Percentiles rank a stretch among this genome's conserved stretches.
Conservation (phyloP, 108 stramenopile species). For the Fragilariopsis cylindrus region DNA sequence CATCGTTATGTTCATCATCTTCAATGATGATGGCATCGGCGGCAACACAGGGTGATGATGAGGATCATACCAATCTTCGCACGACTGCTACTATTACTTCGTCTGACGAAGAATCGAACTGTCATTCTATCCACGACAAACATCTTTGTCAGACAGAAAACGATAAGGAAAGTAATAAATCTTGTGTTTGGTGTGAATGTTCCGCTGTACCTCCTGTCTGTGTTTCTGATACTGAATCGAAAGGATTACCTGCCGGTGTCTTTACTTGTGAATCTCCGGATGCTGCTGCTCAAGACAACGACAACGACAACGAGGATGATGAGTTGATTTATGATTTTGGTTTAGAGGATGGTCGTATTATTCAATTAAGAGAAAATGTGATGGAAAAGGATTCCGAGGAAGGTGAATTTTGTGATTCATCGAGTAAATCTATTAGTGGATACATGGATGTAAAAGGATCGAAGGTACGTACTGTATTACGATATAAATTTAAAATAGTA, state of each 20-base stretch:
- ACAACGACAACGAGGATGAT: not conserved
- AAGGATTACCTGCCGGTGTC: conserved; percentile 46
- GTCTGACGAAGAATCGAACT: not conserved
- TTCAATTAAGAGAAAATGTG: conserved; percentile 14
- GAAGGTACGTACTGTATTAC: conserved; percentile 8
- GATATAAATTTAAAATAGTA: no score
- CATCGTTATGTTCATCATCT: no score
- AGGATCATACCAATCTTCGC: not conserved
- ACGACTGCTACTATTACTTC: not conserved
- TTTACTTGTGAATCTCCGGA: conserved; percentile 46
- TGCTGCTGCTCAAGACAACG: not conserved
- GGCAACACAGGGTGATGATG: no score
- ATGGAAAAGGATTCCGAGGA: conserved; percentile 20
- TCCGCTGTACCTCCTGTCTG: conserved; percentile 55
- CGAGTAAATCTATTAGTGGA: conserved; percentile 47
- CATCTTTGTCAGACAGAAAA: conserved; percentile 4
- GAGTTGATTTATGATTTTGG: conserved; percentile 10
- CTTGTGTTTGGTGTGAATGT: conserved; percentile 60
- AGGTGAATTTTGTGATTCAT: conserved; percentile 36
- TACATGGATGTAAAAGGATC: conserved; percentile 59
- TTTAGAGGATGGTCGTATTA: conserved; percentile 9
- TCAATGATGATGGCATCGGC: no score
- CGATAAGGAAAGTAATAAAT: conserved; percentile 20
- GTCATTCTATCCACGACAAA: conserved; percentile 23
- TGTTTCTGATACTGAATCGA: conserved; percentile 38